Evolutionary conservation across 768 basidiomycete genomes (phyloP), one percentile per base, ranked within the genome.

Genomic region (Mycena latifolia): DNA sequence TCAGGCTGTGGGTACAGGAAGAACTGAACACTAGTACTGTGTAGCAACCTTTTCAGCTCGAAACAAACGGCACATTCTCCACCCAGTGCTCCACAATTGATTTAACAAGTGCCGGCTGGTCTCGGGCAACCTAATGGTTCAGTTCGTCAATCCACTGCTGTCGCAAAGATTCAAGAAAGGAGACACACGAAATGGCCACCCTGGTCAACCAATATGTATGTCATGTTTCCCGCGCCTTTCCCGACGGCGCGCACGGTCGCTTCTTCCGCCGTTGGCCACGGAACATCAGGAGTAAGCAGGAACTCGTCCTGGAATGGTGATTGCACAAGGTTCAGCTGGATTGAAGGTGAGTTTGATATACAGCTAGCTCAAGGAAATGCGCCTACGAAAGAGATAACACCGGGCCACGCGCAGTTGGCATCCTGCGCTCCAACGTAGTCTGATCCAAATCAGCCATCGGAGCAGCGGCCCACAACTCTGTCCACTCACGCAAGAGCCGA

Each of bases 141-240:
- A 25, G 1, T 31, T 50, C 28, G 7, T 55, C 22, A 24, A 31
- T n/a, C n/a, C 43, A 15, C n/a, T 24, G 29, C 41, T 43, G 4
- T 20, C 11, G 31, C 35, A 45, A 10, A 35, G n/a, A n/a, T n/a
- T n/a, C 5, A 29, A 12, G 14, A 46, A 31, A 52, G 18, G 37
- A 12, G 2, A 69, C 76, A 53, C 61, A 80, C 78, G 37, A 78
- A 74, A 72, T 80, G 79, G 0, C 79, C 79, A 5, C 72, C 78
- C 17, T 74, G 70, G 7, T n/a, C n/a, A n/a, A n/a, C n/a, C n/a
- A n/a, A n/a, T n/a, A n/a, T n/a, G n/a, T n/a, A n/a, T n/a, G n/a
- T n/a, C n/a, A n/a, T n/a, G n/a, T n/a, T n/a, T n/a, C n/a, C n/a
- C n/a, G n/a, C n/a, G n/a, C n/a, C n/a, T n/a, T n/a, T n/a, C n/a